A percentile compares a stretch with the other conserved stretches of the same genome.
phyloP scores from a whole-genome alignment of 2,329 filamentous ascomycete genomes.

The Decorospora gaudefroyi region DNA sequence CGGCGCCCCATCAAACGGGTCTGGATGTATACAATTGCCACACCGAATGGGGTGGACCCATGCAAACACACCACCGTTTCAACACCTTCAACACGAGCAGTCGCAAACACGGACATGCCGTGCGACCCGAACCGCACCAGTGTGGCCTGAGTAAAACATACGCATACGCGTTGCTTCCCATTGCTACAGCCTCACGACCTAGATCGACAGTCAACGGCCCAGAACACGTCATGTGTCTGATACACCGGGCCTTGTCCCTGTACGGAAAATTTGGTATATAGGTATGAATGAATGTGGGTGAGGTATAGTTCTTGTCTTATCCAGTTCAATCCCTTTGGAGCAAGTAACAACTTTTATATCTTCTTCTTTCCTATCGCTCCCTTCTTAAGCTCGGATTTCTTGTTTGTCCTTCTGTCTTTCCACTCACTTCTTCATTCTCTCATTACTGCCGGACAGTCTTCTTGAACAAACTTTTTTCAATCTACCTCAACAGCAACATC shows the following conservation, averaged over 20 bases:
- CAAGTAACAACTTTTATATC: conserved; percentile 9
- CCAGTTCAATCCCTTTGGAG: conserved; percentile 17
- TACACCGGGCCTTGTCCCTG: conserved; percentile 8
- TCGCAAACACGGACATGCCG: conserved; percentile 28
- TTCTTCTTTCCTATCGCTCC: conserved; percentile 13
- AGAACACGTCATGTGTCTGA: conserved; percentile 15
- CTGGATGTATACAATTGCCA: too few relatives aligned
- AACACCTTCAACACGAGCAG: too few relatives aligned
- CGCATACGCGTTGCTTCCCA: conserved; percentile 18
- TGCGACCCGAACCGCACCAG: conserved; percentile 25
- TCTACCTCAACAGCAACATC: conserved; percentile 3
- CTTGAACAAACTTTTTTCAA: conserved; percentile 8
- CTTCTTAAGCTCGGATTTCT: conserved; percentile 6
- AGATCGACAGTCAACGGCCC: background rate
- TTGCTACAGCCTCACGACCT: conserved; percentile 15
- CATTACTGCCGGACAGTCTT: conserved; percentile 35
- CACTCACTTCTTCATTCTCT: conserved; percentile 11
- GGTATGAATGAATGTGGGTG: too few relatives aligned
- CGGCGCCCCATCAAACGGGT: too few relatives aligned
- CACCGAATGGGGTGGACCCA: too few relatives aligned
- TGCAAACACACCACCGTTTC: too few relatives aligned
- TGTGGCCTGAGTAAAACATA: conserved; percentile 19
- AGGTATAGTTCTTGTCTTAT: too few relatives aligned
- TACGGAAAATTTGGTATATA: conserved; percentile 12
- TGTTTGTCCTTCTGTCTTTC: conserved; percentile 25